Conservation (phyloP, 345 rosid genomes). For the Clausena lansium region DNA sequence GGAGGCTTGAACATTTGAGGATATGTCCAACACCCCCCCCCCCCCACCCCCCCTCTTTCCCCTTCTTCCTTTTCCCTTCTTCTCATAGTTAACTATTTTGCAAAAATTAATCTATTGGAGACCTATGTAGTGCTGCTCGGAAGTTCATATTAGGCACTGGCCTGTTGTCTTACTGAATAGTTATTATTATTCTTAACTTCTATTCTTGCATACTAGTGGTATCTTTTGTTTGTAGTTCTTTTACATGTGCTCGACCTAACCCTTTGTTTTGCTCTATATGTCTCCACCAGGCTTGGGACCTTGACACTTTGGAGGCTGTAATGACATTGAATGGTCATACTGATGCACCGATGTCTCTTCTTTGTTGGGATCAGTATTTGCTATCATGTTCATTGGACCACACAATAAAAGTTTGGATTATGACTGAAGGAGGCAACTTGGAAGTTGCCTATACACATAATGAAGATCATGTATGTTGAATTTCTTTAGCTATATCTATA, state of each 20-base stretch:
- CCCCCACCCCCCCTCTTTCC: no score
- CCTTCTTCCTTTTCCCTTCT: no score
- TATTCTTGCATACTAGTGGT: background rate
- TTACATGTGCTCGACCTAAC: background rate
- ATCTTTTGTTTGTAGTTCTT: background rate
- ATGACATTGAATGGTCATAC: conserved; percentile 43
- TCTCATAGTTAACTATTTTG: no score
- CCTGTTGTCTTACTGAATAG: background rate
- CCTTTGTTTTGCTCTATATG: background rate
- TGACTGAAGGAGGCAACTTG: conserved; percentile 26
- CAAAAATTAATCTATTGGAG: background rate
- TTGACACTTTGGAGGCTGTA: conserved; percentile 33
- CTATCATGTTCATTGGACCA: conserved; percentile 59
- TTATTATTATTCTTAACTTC: background rate
- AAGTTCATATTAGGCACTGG: background rate
- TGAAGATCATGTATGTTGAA: conserved; percentile 36
- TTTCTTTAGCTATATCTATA: background rate
- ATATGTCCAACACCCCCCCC: background rate
- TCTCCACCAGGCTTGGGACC: conserved; percentile 52
- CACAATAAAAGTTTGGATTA: conserved; percentile 53
- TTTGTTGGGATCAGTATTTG: conserved; percentile 56
- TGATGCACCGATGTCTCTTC: conserved; percentile 50
- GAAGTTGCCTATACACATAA: conserved; percentile 31
- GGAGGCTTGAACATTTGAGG: background rate
- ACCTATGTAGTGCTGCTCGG: background rate